Base-by-base conservation (phyloP, 2,329 filamentous ascomycete species). In the Akanthomyces muscarius region DNA sequence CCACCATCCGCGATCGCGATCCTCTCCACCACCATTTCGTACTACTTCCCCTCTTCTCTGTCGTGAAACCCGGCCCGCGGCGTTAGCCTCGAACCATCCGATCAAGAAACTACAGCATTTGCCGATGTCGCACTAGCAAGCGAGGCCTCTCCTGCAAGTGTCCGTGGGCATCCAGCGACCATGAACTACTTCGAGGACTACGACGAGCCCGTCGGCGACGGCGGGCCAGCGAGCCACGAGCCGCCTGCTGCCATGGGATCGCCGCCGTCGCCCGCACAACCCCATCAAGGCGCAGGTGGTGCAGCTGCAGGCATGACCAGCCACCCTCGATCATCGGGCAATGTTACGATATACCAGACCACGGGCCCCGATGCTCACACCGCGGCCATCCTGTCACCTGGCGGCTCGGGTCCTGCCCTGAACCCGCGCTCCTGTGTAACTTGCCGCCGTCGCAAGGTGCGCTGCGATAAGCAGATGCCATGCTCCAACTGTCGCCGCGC, bases 381-480 rank as follows among this genome's bases (percentile, higher is more conserved):
- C 38, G 67, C 69, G 52, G 75, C 75, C 62, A 75, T 77, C 61
- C 61, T 71, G 62, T 68, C 73, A 33, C 66, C 74, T n/a, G 73
- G 67, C 44, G 70, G 73, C 65, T 71, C 71, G 47, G 65, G 70
- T 25, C 74, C 75, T 7, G 73, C 73, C 44, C 64, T 81, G 53
- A 82, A 82, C 65, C 80, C 80, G 36, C 75, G 80, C 65, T 81
- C 79, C 65, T 82, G 80, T 67, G 79, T 82, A 21, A 81, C 79
- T 45, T 82, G 80, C 65, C 76, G 80, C 13, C 77, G 80, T 51
- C 78, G 87, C 65, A 89, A 90, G 74, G 89, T 92, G 61, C 88
- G 89, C 70, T 92, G 89, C 80, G 88, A 92, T 77, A 92, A 92
- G 77, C 82, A 85, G 69, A 86, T 90, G 79, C 88, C 89, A 18